Evolutionary conservation across 1,284 basidiomycete genomes (phyloP), one percentile per base, ranked within the genome.

Genomic region (Anthracocystis panici-leucophaei): DNA sequence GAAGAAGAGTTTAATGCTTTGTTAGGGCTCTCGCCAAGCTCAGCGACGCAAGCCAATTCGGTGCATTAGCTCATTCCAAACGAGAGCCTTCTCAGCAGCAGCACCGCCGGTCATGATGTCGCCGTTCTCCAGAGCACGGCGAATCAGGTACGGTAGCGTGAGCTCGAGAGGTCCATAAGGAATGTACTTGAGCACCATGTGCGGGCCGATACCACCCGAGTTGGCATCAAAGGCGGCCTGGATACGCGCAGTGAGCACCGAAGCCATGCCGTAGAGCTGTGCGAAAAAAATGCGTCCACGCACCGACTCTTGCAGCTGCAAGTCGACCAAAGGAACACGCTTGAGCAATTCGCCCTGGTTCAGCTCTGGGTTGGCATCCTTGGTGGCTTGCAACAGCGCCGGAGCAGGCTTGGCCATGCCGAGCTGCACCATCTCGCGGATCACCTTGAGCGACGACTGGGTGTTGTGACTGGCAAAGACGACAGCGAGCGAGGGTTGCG

Each of bases 391-490:
- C 55, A 58, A 25, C 11, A 76, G 68, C 6, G 65, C 65, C 9
- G 68, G 57, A 23, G 56, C 33, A n/a, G 72, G 77, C 48, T 53
- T 65, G 5, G 89, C 92, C 54, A 94, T 85, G 7, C 90, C 90
- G 12, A 87, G 87, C 44, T 85, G 79, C 2, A 90, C 88, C 57
- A 95, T 87, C 73, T 89, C 89, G 16, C 88, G 87, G 25, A 93
- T 82, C 54, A 95, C 88, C 59, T 89, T 82, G 35, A 89, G 86
- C 64, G 89, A 90, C 60, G 91, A 92, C 38, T 87, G 86, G 88
- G 90, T 89, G 82, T 96, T 96, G 81, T 96, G 94, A 25, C 94
- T 93, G 2, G 92, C 94, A 77, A 95, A 95, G 2, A 95, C 86
- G 40, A 93, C 90, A 1, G 89, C 91, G 12, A 95, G 86, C 6